phyloP scores from a whole-genome alignment of 1,284 basidiomycete genomes.

The Moesziomyces antarcticus region DNA sequence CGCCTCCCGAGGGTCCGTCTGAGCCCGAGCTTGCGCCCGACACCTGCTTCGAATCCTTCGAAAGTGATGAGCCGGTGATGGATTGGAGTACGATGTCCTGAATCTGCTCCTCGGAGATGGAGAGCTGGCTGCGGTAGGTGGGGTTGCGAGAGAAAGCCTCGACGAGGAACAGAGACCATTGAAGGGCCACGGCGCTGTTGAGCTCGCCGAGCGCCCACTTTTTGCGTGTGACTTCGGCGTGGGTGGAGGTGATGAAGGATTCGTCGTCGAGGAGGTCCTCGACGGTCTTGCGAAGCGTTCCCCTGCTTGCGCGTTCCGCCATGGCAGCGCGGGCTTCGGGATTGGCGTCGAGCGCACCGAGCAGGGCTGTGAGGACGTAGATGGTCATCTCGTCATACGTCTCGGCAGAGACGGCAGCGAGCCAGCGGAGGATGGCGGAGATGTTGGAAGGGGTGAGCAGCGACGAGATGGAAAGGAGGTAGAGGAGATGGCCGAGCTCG shows the following conservation, averaged over 20 bases:
- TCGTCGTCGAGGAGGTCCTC: constrained; percentile 55
- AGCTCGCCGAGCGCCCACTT: constrained; percentile 79
- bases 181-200: constrained; percentile 80
- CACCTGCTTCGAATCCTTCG: constrained; percentile 71
- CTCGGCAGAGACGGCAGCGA: constrained; percentile 52
- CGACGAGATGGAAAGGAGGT: constrained; percentile 60
- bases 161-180: constrained; percentile 79
- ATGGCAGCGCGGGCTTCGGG: constrained; percentile 69
- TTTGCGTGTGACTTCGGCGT: constrained; percentile 55
- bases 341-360: constrained; percentile 76
- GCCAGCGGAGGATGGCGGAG: constrained; percentile 46
- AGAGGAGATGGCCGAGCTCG: constrained; percentile 61
- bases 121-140: constrained; percentile 52
- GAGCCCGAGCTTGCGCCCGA: constrained; percentile 74
- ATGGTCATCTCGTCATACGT: constrained; percentile 71
- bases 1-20: constrained; percentile 81
- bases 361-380: constrained; percentile 78
- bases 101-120: constrained; percentile 52
- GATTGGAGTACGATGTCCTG: constrained; percentile 51
- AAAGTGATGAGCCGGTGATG: constrained; percentile 46
- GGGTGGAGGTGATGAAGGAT: constrained; percentile 63
- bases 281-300: constrained; percentile 36
- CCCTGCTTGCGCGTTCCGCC: constrained; percentile 46
- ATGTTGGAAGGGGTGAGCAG: constrained; percentile 50
- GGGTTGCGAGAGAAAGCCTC: constrained; percentile 56